Conservation (phyloP, 495 filamentous ascomycete genomes). For the Neurospora sp. region DNA sequence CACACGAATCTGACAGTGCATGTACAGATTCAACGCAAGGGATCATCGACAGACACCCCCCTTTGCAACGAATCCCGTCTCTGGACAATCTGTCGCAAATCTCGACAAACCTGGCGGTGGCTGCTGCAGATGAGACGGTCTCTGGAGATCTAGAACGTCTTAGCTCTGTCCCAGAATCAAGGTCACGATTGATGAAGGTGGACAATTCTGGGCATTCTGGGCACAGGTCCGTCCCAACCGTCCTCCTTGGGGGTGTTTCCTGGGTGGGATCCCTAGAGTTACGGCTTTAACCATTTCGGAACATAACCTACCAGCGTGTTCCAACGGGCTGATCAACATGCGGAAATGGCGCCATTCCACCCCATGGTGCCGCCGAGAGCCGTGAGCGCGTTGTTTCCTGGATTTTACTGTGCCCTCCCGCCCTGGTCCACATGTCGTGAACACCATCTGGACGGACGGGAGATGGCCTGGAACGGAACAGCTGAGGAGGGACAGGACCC, state of each 20-base stretch:
- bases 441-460: background rate
- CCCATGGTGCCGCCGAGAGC: background rate
- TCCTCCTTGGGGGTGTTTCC: background rate
- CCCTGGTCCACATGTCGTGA: background rate
- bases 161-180: constrained; percentile 11
- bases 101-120: background rate
- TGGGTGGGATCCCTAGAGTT: background rate
- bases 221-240: background rate
- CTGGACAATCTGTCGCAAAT: background rate
- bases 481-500: background rate
- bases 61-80: background rate
- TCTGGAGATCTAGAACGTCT: constrained; percentile 14
- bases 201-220: background rate
- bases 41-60: background rate
- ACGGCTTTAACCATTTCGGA: background rate
- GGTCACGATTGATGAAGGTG: constrained; percentile 4
- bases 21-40: background rate
- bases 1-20: background rate
- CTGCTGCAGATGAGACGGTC: constrained; percentile 10
- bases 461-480: background rate
- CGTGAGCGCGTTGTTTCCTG: background rate
- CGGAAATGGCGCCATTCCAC: constrained; percentile 9
- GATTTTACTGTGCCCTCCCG: background rate
- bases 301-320: background rate
- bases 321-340: background rate